These are phyloP conservation scores for Claviceps africana DNA, from an alignment of 2,329 filamentous ascomycete species.

Conservation along the genomic window DNA sequence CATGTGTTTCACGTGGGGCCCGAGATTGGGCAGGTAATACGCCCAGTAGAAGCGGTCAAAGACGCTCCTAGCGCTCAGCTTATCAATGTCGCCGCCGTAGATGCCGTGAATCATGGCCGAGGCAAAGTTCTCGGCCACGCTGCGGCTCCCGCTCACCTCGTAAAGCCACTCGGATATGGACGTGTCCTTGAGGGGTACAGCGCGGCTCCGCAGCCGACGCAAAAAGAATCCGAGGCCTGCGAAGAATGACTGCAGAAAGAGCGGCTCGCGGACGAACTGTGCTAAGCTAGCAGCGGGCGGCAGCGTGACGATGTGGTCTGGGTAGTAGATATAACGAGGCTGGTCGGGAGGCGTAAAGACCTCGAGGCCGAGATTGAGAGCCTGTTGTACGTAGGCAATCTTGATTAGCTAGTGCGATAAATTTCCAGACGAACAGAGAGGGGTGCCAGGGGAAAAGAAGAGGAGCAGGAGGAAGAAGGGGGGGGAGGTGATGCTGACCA, in stretches of 20 bases:
- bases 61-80: slow-evolving; percentile 58
- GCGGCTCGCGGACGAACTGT: slow-evolving; percentile 17
- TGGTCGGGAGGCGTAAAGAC: slow-evolving; percentile 34
- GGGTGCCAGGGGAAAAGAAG: neutral
- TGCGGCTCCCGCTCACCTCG: slow-evolving; percentile 14
- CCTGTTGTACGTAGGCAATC: slow-evolving; percentile 9
- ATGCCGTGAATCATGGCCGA: slow-evolving; percentile 77
- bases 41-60: slow-evolving; percentile 19
- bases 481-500: slow-evolving; percentile 52
- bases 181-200: slow-evolving; percentile 15
- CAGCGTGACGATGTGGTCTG: slow-evolving; percentile 45
- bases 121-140: slow-evolving; percentile 53
- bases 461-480: too few species aligned
- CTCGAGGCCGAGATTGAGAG: slow-evolving; percentile 22
- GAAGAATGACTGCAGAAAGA: slow-evolving; percentile 19
- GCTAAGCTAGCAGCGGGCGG: slow-evolving; percentile 17
- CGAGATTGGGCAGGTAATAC: slow-evolving; percentile 15
- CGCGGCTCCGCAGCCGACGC: slow-evolving; percentile 10
- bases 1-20: slow-evolving; percentile 29
- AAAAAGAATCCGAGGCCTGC: slow-evolving; percentile 14
- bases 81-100: slow-evolving; percentile 77
- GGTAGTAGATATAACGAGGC: slow-evolving; percentile 71
- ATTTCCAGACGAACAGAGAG: too few species aligned
- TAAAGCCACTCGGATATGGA: slow-evolving; percentile 25
- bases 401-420: neutral